Evolutionary conservation across 768 basidiomycete genomes (phyloP).

Genomic region (Boletus patriciae): DNA sequence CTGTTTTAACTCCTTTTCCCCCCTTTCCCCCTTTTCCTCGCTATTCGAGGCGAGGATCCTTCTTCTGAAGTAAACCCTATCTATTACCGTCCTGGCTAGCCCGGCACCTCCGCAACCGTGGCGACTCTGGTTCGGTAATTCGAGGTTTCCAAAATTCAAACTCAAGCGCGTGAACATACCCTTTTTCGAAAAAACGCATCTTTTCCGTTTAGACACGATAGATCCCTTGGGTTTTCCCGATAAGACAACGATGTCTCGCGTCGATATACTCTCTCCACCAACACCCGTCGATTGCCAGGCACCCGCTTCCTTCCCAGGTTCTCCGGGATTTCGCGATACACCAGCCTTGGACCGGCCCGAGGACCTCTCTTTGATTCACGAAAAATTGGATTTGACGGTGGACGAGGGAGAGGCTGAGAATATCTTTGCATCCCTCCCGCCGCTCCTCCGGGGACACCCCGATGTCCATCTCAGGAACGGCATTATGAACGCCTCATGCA

Average conservation of each 20-base stretch:
- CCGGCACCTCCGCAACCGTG: conserved; percentile 64
- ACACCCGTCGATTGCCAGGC: conserved; percentile 30
- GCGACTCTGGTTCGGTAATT: conserved; percentile 76
- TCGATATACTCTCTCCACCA: conserved; percentile 46
- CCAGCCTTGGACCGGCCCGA: conserved; percentile 13
- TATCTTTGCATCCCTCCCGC: conserved; percentile 64
- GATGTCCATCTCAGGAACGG: conserved; percentile 74
- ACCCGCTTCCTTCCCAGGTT: conserved; percentile 32
- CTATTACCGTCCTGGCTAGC: conserved; percentile 57
- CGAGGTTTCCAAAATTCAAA: conserved; percentile 39
- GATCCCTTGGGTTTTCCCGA: conserved; percentile 17
- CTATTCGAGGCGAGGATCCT: conserved; percentile 67
- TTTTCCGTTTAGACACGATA: conserved; percentile 27
- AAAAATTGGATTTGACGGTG: conserved; percentile 50
- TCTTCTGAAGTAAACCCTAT: conserved; percentile 52
- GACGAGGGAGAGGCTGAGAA: conserved; percentile 39
- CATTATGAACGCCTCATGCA: conserved; percentile 62
- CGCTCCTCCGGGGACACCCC: conserved; percentile 65
- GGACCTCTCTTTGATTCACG: conserved; percentile 28
- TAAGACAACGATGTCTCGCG: conserved; percentile 53
- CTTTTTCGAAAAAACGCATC: conserved; percentile 27
- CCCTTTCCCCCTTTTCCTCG: conserved; percentile 57
- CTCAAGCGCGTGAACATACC: conserved; percentile 25
- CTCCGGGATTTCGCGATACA: conserved; percentile 25
- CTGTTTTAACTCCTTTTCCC: conserved; percentile 8